Evolutionary conservation across 2,329 filamentous ascomycete species (phyloP).

Genomic region (Parasarocladium wereldwijsianum): DNA sequence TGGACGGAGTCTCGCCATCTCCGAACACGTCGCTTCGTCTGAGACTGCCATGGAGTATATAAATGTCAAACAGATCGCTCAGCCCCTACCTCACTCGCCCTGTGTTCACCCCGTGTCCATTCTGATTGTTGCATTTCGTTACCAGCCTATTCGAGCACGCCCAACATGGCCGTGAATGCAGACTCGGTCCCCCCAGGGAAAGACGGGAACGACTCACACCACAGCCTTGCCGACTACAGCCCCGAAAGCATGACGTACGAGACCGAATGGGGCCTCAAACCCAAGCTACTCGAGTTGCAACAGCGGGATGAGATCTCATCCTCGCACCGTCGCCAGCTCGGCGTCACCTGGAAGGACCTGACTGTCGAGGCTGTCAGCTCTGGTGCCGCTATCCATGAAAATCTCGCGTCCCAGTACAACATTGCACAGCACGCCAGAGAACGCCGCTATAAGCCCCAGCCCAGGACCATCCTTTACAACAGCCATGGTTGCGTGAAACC

Average conservation of each 20-base stretch:
- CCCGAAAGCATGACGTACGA: too few relatives aligned
- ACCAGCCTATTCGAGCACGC: too few relatives aligned
- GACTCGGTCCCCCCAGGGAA: too few relatives aligned
- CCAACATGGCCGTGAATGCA: too few relatives aligned
- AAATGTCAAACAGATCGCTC: too few relatives aligned
- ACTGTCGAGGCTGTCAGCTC: slow-evolving; percentile 8
- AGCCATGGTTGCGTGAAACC: slow-evolving; percentile 45
- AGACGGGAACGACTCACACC: background rate
- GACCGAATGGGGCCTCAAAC: slow-evolving; percentile 3
- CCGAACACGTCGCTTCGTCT: too few relatives aligned
- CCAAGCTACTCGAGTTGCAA: slow-evolving; percentile 1
- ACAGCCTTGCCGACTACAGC: too few relatives aligned
- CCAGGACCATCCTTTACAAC: slow-evolving; percentile 43
- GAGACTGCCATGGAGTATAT: too few relatives aligned
- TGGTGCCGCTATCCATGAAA: slow-evolving; percentile 10
- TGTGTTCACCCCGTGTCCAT: too few relatives aligned
- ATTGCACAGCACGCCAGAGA: slow-evolving; percentile 3
- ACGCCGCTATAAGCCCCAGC: slow-evolving; percentile 12
- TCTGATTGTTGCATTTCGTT: too few relatives aligned
- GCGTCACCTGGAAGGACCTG: slow-evolving; percentile 11
- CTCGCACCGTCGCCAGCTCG: slow-evolving; percentile 6
- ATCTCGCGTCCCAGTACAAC: slow-evolving; percentile 9
- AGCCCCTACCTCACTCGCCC: too few relatives aligned
- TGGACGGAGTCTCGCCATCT: too few relatives aligned
- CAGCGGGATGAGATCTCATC: slow-evolving; percentile 3